Percentiles rank a stretch among this genome's conserved stretches.
These are phyloP conservation scores for Primulina huaijiensis DNA, from an alignment of 257 asterid genomes.

Conservation along the genomic window DNA sequence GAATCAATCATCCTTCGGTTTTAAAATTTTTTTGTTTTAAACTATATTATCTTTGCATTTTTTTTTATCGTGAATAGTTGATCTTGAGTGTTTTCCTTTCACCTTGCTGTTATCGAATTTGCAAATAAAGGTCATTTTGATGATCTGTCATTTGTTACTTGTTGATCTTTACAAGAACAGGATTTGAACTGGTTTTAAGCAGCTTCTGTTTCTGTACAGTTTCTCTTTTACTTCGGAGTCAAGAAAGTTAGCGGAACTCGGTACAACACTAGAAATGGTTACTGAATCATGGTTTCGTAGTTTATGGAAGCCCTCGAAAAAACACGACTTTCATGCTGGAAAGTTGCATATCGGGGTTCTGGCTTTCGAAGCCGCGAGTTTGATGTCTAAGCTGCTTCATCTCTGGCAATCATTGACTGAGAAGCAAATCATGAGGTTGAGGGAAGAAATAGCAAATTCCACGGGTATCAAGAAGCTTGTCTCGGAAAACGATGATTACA, in stretches of 20 bases:
- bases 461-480: slow-evolving; percentile 60
- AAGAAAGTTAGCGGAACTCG: slow-evolving; percentile 21
- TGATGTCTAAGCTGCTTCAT: slow-evolving; percentile 79
- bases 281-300: slow-evolving; percentile 74
- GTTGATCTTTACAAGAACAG: neutral
- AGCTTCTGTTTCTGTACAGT: slow-evolving; percentile 13
- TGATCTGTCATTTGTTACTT: slow-evolving; percentile 6
- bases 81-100: slow-evolving; percentile 13
- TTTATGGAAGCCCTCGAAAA: slow-evolving; percentile 61
- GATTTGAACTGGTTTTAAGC: slow-evolving; percentile 10
- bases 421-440: slow-evolving; percentile 58
- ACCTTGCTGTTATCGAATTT: slow-evolving; percentile 20
- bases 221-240: slow-evolving; percentile 27
- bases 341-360: slow-evolving; percentile 63
- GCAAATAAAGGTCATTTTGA: neutral
- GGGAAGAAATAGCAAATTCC: slow-evolving; percentile 66
- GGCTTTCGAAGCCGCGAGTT: slow-evolving; percentile 89
- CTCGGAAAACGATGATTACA: slow-evolving; percentile 67
- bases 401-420: slow-evolving; percentile 83
- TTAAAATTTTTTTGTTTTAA: neutral
- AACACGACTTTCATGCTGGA: slow-evolving; percentile 40
- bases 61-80: slow-evolving; percentile 1
- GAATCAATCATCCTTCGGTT: neutral
- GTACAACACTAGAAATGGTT: slow-evolving; percentile 51
- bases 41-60: neutral